A percentile compares a stretch with the other conserved stretches of the same genome.
Evolutionary conservation across 169 alveolate species (phyloP).

Genomic region (Neospora caninum): DNA sequence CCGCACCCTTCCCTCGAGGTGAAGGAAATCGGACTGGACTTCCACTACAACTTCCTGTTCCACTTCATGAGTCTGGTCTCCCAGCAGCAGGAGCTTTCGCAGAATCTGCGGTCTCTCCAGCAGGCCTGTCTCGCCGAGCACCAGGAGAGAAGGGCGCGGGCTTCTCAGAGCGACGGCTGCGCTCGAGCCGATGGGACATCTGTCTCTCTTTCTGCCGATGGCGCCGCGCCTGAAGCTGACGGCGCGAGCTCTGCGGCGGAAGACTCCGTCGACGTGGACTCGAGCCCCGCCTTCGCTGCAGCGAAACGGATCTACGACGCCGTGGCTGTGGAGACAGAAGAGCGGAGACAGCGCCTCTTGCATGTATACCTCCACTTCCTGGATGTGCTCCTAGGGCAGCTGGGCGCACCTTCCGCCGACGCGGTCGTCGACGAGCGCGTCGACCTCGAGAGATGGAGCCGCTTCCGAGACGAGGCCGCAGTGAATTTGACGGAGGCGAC

Average conservation of each 20-base stretch:
- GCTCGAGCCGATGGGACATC: background rate
- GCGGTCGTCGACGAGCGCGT: background rate
- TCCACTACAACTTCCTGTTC: constrained; percentile 57
- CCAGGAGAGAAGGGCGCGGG: background rate
- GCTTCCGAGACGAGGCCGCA: constrained; percentile 40
- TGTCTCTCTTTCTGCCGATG: background rate
- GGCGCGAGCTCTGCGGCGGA: background rate
- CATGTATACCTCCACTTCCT: background rate
- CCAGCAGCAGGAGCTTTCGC: constrained; percentile 43
- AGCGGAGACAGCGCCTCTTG: background rate
- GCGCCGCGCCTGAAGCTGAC: background rate
- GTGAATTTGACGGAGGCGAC: constrained; percentile 37
- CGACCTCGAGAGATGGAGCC: constrained; percentile 29
- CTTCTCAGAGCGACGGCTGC: background rate
- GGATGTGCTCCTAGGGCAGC: background rate
- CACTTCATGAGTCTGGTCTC: constrained; percentile 46
- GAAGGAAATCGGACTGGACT: constrained; percentile 46
- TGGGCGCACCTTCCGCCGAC: constrained; percentile 12
- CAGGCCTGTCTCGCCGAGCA: background rate
- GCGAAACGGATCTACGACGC: background rate
- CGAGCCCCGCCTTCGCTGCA: background rate
- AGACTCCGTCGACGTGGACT: too few relatives aligned
- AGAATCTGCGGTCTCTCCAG: background rate
- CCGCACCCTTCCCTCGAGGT: constrained; percentile 57
- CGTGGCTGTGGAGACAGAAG: background rate